Conservation (phyloP, 1,284 basidiomycete species). For the Apiotrichum laibachii region DNA sequence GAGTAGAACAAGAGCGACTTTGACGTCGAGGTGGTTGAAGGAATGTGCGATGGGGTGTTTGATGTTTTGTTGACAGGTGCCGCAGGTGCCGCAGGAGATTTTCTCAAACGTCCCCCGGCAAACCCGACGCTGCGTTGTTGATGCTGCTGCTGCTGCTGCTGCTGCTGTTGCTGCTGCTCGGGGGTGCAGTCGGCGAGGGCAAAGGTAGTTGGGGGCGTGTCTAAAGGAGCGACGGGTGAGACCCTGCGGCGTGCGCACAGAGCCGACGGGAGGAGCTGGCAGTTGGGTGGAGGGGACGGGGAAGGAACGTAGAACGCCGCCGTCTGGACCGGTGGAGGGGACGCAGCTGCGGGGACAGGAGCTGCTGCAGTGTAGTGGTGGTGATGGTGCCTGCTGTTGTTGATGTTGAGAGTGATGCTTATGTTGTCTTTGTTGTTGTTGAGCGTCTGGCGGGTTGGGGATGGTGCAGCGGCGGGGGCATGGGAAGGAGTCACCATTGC, state of each 20-base stretch:
- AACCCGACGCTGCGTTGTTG: neutral
- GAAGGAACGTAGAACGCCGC: neutral
- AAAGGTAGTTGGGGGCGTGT: neutral
- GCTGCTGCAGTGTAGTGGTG: neutral
- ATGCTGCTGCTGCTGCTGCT: neutral
- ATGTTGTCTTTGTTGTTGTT: no score
- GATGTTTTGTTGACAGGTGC: no score
- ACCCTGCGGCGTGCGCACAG: conserved; percentile 1
- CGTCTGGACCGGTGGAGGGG: neutral
- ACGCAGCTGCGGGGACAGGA: neutral
- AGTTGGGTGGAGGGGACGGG: neutral
- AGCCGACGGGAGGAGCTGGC: neutral
- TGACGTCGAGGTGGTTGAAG: no score
- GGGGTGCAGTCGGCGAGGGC: neutral
- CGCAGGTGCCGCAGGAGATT: no score
- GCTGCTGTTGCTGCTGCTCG: neutral
- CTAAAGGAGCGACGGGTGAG: neutral
- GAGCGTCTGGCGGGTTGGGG: no score
- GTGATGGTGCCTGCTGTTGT: no score
- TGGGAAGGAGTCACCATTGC: no score
- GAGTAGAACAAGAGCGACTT: no score
- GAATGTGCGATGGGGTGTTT: no score
- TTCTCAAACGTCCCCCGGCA: no score
- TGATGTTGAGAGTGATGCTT: no score
- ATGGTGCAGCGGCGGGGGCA: neutral